Percentiles rank a stretch among this genome's conserved stretches.
phyloP scores from a whole-genome alignment of 768 basidiomycete species.

The Leccinum rimulosum region DNA sequence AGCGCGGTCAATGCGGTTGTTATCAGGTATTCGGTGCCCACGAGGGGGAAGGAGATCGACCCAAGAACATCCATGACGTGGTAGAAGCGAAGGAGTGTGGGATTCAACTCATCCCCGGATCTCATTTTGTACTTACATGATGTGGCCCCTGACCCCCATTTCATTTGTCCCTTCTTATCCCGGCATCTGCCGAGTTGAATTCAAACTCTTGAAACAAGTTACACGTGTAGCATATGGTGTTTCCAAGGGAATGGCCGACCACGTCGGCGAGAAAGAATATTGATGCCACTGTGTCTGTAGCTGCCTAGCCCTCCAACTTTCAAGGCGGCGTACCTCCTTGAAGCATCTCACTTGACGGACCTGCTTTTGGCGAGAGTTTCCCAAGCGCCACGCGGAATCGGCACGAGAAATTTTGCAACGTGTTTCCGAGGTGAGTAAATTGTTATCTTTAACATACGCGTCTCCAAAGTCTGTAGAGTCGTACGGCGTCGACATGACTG shows the following conservation, averaged over 20 bases:
- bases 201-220: too few species aligned
- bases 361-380: neutral
- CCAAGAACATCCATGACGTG: conserved; percentile 18
- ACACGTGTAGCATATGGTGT: too few species aligned
- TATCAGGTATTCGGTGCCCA: conserved; percentile 1
- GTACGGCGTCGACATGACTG: neutral
- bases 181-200: too few species aligned
- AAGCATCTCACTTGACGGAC: neutral
- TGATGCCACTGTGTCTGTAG: too few species aligned
- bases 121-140: neutral
- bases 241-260: too few species aligned
- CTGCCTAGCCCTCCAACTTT: too few species aligned
- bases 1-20: conserved; percentile 11
- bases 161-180: neutral
- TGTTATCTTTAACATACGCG: too few species aligned
- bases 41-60: conserved; percentile 8
- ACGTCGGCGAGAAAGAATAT: too few species aligned
- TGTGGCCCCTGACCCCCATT: neutral
- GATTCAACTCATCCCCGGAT: neutral
- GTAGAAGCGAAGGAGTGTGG: neutral
- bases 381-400: neutral
- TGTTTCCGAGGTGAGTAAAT: neutral
- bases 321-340: neutral
- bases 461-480: neutral
- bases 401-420: neutral